phyloP scores from a whole-genome alignment of 768 basidiomycete species.

The Clavaria fumosa region DNA sequence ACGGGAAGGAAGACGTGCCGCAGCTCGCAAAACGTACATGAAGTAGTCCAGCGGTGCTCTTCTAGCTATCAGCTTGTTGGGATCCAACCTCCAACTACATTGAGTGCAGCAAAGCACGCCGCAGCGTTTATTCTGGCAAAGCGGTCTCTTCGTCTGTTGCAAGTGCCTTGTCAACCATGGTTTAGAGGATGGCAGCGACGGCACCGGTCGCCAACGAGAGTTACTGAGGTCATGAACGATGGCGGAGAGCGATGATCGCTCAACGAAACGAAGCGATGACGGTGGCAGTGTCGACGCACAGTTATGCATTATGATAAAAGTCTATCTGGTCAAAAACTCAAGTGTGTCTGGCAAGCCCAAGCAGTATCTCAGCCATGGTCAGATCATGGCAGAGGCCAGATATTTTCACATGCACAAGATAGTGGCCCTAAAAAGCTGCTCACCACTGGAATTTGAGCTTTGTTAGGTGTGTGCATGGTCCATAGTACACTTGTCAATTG shows the following conservation, averaged over 20 bases:
- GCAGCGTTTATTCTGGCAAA: conserved; percentile 39
- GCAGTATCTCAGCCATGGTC: too few species aligned
- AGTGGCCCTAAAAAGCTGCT: too few species aligned
- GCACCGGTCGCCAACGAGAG: conserved; percentile 26
- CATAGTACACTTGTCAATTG: too few species aligned
- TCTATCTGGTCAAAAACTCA: too few species aligned
- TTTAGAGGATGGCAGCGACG: neutral
- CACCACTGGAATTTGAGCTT: too few species aligned
- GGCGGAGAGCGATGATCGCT: conserved; percentile 31
- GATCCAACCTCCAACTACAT: conserved; percentile 39
- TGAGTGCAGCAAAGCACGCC: conserved; percentile 46
- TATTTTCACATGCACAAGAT: too few species aligned
- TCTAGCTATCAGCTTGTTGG: conserved; percentile 46
- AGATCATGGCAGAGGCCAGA: too few species aligned
- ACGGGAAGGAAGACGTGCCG: conserved; percentile 17
- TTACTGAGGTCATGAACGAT: conserved; percentile 44
- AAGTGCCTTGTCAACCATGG: neutral
- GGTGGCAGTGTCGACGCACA: too few species aligned
- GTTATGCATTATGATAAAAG: too few species aligned
- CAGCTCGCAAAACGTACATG: conserved; percentile 43
- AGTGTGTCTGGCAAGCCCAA: too few species aligned
- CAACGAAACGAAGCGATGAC: conserved; percentile 24
- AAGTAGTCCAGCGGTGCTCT: conserved; percentile 48
- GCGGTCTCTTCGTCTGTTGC: too few species aligned
- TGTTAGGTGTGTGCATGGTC: too few species aligned